A percentile compares a stretch with the other conserved stretches of the same genome.
Conservation (phyloP, 116 monocot species). For the Zostera marina region DNA sequence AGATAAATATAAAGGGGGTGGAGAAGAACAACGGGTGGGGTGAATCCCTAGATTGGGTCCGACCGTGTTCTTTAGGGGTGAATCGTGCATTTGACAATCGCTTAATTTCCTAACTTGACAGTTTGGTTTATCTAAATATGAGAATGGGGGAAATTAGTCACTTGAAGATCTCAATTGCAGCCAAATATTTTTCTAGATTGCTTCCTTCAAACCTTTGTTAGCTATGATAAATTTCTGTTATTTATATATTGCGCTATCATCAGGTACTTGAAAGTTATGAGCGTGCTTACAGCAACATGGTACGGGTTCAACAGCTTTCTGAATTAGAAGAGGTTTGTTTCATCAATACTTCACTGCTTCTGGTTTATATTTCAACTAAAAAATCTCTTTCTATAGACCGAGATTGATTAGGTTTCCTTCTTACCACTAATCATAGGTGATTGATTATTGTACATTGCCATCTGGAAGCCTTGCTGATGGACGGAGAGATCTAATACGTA, state of each 20-base stretch:
- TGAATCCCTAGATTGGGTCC: too few species aligned
- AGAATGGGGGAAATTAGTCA: too few species aligned
- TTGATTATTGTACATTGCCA: conserved; percentile 94
- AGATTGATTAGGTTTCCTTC: not conserved
- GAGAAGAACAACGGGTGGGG: too few species aligned
- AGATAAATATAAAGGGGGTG: too few species aligned
- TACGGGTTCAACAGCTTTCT: conserved; percentile 91
- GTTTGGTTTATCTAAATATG: too few species aligned
- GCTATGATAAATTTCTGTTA: too few species aligned
- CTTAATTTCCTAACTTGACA: too few species aligned
- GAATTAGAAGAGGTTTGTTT: conserved; percentile 84
- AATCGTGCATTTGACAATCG: too few species aligned
- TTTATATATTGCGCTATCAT: not conserved
- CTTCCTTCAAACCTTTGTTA: not conserved
- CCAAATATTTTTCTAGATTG: too few species aligned
- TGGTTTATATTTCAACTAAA: not conserved
- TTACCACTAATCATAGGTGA: conserved; percentile 40
- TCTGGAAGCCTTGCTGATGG: conserved; percentile 53
- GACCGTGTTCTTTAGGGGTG: too few species aligned
- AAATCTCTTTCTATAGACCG: not conserved
- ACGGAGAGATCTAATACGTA: conserved; percentile 75
- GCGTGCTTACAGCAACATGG: conserved; percentile 97
- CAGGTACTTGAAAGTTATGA: conserved; percentile 99
- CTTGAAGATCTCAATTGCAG: too few species aligned
- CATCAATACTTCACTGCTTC: not conserved